Percentiles rank a stretch among this genome's conserved stretches.
Evolutionary conservation across 1,284 basidiomycete species (phyloP).

Genomic region (Microbotryomycetes sp.): DNA sequence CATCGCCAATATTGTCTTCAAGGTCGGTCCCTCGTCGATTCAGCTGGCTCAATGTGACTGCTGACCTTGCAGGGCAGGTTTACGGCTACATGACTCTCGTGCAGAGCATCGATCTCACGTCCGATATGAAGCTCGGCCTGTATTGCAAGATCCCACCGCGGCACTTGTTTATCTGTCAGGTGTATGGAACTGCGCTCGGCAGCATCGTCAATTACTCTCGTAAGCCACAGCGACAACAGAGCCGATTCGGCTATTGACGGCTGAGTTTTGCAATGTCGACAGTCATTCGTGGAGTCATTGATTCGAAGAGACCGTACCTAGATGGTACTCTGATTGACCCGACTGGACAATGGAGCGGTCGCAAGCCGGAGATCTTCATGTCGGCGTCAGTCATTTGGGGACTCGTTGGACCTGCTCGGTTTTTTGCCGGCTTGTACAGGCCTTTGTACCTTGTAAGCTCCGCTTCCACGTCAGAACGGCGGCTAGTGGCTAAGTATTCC

Average conservation of each 20-base stretch:
- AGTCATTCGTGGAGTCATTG: slow-evolving; percentile 35
- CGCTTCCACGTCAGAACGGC: too few species aligned
- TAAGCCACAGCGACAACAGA: slow-evolving; percentile 13
- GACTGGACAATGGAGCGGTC: slow-evolving; percentile 41
- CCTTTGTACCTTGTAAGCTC: slow-evolving; percentile 24
- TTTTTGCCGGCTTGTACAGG: slow-evolving; percentile 42
- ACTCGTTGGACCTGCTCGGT: slow-evolving; percentile 40
- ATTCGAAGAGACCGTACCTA: slow-evolving; percentile 38
- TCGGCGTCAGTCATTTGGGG: slow-evolving; percentile 41
- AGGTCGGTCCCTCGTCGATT: background rate
- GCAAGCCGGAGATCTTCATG: slow-evolving; percentile 28
- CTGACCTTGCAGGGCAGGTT: background rate
- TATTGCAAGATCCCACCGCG: slow-evolving; percentile 40
- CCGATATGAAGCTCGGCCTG: slow-evolving; percentile 43
- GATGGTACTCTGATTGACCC: slow-evolving; percentile 43
- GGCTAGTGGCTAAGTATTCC: too few species aligned
- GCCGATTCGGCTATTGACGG: slow-evolving; percentile 37
- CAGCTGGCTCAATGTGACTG: background rate
- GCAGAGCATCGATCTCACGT: slow-evolving; percentile 37
- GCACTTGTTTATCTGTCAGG: slow-evolving; percentile 42
- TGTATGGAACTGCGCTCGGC: slow-evolving; percentile 41
- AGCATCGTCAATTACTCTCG: slow-evolving; percentile 37
- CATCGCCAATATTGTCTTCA: slow-evolving; percentile 34
- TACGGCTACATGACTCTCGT: slow-evolving; percentile 40
- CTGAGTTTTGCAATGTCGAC: slow-evolving; percentile 35